Evolutionary conservation across 768 basidiomycete species (phyloP).

Genomic region (Vishniacozyma victoriae): DNA sequence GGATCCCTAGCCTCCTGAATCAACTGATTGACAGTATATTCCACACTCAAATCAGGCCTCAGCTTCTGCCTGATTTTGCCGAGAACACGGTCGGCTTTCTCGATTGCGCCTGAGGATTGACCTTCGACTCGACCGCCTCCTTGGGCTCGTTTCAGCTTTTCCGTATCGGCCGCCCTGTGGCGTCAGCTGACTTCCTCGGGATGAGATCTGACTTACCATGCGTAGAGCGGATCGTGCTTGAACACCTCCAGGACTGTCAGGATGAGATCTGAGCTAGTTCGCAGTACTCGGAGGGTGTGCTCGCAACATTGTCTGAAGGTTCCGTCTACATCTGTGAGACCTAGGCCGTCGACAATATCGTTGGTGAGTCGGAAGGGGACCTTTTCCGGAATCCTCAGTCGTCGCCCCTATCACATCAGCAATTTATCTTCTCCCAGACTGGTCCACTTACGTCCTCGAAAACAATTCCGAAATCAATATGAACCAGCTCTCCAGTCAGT

Average conservation of each 20-base stretch:
- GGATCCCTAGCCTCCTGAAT: conserved; percentile 79
- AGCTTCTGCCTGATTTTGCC: conserved; percentile 74
- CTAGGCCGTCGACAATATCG: conserved; percentile 92
- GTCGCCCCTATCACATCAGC: conserved; percentile 60
- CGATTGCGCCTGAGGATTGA: conserved; percentile 59
- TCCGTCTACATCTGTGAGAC: conserved; percentile 78
- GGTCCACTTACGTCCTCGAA: conserved; percentile 72
- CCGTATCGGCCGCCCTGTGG: conserved; percentile 48
- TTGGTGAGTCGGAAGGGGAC: conserved; percentile 93
- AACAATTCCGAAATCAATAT: conserved; percentile 93
- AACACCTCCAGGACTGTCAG: conserved; percentile 95
- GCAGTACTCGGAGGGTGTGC: conserved; percentile 84
- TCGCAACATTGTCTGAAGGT: conserved; percentile 94
- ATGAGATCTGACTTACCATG: conserved; percentile 58
- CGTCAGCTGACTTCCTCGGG: background rate
- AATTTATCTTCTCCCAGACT: background rate
- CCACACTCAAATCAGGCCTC: conserved; percentile 71
- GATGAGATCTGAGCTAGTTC: conserved; percentile 76
- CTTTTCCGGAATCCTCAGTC: conserved; percentile 69
- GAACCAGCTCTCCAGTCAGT: conserved; percentile 75
- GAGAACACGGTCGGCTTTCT: conserved; percentile 85
- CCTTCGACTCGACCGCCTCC: conserved; percentile 37
- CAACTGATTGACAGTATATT: conserved; percentile 88
- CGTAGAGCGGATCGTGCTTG: conserved; percentile 90
- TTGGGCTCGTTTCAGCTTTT: conserved; percentile 37